Base-by-base conservation (phyloP, 331 rosid species). In the Arachis monticola region DNA sequence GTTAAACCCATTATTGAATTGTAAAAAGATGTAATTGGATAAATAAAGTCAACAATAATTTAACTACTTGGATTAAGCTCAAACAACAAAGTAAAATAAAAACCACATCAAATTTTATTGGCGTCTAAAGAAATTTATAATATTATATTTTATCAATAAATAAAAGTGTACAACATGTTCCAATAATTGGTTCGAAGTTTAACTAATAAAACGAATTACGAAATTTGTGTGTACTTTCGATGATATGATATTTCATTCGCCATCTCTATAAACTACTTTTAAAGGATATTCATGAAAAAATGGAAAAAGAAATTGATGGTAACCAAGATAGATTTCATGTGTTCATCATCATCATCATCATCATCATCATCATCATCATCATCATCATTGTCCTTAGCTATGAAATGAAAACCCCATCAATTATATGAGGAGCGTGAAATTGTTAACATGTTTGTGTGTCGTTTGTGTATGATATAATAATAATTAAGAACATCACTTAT, bases 381-480 rank as follows among this genome's bases (percentile, higher is more conserved):
- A 35, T 60, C 70, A 77, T 77, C 57, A 77, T 67, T 67, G 42
- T 41, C 53, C 27, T 35, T 35, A 35, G 38, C 38, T 48, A n/a
- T n/a, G n/a, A n/a, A n/a, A 12, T 53, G 56, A 74, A 52, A 63
- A 40, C 72, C 14, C 62, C 17, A 52, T 3, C 9, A 50, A 61
- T 62, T 7, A 61, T n/a, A 77, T 31, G 47, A 51, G 47, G 65
- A 83, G 87, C 90, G 74, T 81, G 87, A 83, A 67, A 52, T 81
- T 75, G 85, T 83, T 83, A 84, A 86, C 85, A 47, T 41, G 17
- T 53, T 76, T 62, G 87, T 67, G 83, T 80, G 83, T 80, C 78
- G 73, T 67, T 48, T 57, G 69, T 14, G 51, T 66, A 55, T 71
- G 81, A 77, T 17, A 31, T 7, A n/a, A 12, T 10, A 9, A 10